Conservation (phyloP, 2,329 filamentous ascomycete genomes). For the Escovopsis sp. region DNA sequence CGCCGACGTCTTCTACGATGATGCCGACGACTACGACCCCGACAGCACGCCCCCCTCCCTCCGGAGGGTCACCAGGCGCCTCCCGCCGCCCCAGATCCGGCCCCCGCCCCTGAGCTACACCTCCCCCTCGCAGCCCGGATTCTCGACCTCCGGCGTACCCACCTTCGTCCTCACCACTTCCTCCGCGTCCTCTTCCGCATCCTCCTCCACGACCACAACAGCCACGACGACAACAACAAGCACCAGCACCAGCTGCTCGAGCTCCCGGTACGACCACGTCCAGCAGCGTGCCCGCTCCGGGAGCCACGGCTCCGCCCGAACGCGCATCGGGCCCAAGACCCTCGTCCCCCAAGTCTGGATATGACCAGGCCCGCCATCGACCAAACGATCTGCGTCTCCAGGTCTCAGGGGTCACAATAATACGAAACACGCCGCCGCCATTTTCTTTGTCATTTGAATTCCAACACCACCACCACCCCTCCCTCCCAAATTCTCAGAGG, state of each 20-base stretch:
- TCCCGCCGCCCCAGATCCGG: conserved; percentile 1
- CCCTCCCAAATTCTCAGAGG: too few relatives aligned
- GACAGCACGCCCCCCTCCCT: conserved; percentile 2
- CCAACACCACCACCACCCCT: too few relatives aligned
- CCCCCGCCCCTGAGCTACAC: not conserved
- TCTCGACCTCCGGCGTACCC: conserved; percentile 1
- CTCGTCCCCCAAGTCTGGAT: not conserved
- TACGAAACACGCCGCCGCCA: too few relatives aligned
- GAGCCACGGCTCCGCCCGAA: not conserved
- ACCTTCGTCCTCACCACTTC: conserved; percentile 1
- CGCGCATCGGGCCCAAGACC: not conserved
- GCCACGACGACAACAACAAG: not conserved
- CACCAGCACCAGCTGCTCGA: not conserved
- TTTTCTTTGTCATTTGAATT: too few relatives aligned
- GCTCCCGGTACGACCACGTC: not conserved
- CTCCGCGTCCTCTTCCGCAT: not conserved
- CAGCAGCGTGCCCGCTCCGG: not conserved
- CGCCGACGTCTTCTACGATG: not conserved
- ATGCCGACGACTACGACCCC: not conserved
- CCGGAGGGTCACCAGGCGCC: conserved; percentile 4
- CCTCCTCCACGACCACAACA: not conserved
- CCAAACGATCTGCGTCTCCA: not conserved
- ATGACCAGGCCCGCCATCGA: not conserved
- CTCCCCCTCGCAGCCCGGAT: conserved; percentile 3
- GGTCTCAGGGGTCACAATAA: too few relatives aligned